Percentiles rank a stretch among this genome's conserved stretches.
Conservation (phyloP, 2,329 filamentous ascomycete species). For the Herpotrichia juniperi region DNA sequence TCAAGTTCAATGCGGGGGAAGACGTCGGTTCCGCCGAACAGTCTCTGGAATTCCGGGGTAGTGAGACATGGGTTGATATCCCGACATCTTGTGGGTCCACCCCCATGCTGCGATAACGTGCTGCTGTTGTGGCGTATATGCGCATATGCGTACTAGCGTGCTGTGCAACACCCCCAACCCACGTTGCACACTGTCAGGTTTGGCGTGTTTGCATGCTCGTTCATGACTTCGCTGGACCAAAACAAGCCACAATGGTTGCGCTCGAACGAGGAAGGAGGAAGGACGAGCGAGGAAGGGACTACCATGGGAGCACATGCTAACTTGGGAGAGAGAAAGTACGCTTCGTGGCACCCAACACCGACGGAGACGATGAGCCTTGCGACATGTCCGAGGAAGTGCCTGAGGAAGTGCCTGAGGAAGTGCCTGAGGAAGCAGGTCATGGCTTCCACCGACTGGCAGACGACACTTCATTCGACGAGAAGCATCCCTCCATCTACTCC, state of each 20-base stretch:
- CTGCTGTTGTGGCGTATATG: not conserved
- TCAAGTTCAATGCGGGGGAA: conserved; percentile 40
- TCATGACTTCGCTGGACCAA: too few relatives aligned
- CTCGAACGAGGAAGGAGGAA: too few relatives aligned
- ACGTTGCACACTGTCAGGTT: too few relatives aligned
- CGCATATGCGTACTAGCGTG: conserved; percentile 1
- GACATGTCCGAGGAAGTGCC: conserved; percentile 6
- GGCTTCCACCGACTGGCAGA: not conserved
- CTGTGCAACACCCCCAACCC: too few relatives aligned
- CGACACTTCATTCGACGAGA: not conserved
- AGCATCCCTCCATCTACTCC: not conserved
- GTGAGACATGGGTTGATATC: conserved; percentile 36
- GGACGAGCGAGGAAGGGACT: too few relatives aligned
- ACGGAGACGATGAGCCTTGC: conserved; percentile 25
- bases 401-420: conserved; percentile 13
- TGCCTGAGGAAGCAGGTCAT: conserved; percentile 15
- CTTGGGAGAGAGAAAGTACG: conserved; percentile 23
- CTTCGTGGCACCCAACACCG: conserved; percentile 35
- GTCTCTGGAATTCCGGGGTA: conserved; percentile 29
- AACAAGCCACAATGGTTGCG: too few relatives aligned
- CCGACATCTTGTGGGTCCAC: conserved; percentile 27
- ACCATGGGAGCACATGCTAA: not conserved
- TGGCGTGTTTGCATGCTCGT: too few relatives aligned
- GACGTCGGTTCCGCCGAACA: conserved; percentile 37
- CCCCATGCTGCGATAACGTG: not conserved